Conservation (phyloP, 108 stramenopile genomes). For the Conticribra weissflogii region DNA sequence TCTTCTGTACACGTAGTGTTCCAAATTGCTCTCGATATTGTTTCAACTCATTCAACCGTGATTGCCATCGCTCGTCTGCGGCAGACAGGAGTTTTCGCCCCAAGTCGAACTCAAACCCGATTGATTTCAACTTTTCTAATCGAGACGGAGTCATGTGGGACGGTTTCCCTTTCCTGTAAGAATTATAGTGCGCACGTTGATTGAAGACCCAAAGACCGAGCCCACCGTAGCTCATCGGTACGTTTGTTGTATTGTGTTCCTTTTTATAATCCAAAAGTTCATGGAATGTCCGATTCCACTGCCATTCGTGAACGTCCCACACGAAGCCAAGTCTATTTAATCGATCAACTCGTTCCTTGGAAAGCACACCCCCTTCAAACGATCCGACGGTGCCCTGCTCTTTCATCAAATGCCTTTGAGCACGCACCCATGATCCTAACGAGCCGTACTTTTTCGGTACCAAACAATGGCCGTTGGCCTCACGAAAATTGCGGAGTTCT, state of each 20-base stretch:
- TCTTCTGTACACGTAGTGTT: constrained; percentile 32
- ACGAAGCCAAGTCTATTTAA: constrained; percentile 40
- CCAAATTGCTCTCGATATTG: constrained; percentile 27
- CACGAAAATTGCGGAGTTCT: constrained; percentile 40
- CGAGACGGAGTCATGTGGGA: constrained; percentile 39
- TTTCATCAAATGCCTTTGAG: constrained; percentile 47
- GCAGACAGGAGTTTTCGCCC: constrained; percentile 30
- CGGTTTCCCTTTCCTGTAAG: constrained; percentile 33
- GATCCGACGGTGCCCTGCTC: constrained; percentile 29
- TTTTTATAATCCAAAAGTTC: constrained; percentile 37
- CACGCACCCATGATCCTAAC: constrained; percentile 46
- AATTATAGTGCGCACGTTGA: constrained; percentile 47
- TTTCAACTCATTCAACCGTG: constrained; percentile 34
- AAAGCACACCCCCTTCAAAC: constrained; percentile 27
- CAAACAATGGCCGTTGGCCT: constrained; percentile 35
- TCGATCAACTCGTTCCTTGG: constrained; percentile 25
- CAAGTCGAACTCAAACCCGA: constrained; percentile 42
- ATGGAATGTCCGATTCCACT: constrained; percentile 47
- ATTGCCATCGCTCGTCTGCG: constrained; percentile 42
- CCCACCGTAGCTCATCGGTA: constrained; percentile 44
- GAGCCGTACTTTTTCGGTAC: constrained; percentile 43
- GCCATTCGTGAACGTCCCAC: constrained; percentile 47
- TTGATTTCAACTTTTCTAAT: constrained; percentile 23
- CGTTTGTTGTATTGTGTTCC: constrained; percentile 29
- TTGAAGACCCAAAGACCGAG: constrained; percentile 50